These are phyloP conservation scores for Penicillium paxilli DNA, from an alignment of 495 filamentous ascomycete species.

Conservation along the genomic window DNA sequence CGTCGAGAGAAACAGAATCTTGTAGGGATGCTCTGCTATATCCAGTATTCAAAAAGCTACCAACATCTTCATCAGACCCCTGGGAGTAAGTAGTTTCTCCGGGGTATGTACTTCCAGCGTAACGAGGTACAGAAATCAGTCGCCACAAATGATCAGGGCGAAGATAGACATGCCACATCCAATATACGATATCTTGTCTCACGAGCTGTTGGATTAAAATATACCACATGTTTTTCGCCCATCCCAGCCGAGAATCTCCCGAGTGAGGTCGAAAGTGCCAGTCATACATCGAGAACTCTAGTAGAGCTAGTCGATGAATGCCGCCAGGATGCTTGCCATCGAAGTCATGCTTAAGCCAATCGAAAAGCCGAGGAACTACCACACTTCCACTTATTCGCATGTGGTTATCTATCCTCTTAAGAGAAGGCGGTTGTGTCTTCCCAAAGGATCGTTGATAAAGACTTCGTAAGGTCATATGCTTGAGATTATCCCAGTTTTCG, in stretches of 20 bases:
- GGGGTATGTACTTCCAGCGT: background rate
- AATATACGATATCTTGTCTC: background rate
- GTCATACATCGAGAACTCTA: background rate
- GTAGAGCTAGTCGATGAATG: background rate
- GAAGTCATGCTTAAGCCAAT: background rate
- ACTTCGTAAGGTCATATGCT: background rate
- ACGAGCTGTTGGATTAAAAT: background rate
- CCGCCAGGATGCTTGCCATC: background rate
- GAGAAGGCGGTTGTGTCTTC: background rate
- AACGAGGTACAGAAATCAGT: conserved; percentile 1
- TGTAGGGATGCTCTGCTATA: background rate
- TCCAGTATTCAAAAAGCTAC: background rate
- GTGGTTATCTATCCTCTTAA: background rate
- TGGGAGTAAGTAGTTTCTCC: background rate
- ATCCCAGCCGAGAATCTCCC: background rate
- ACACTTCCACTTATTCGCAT: background rate
- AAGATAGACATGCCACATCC: background rate
- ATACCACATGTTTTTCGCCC: background rate
- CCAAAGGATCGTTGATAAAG: background rate
- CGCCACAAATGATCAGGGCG: conserved; percentile 2
- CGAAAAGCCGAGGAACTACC: background rate
- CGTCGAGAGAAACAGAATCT: background rate
- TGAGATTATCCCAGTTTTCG: background rate
- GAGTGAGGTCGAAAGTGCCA: background rate
- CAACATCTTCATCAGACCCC: background rate